Evolutionary conservation across 352 stramenopile genomes (phyloP), one percentile per base, ranked within the genome.

Genomic region (Globisporangium heterothallicum): DNA sequence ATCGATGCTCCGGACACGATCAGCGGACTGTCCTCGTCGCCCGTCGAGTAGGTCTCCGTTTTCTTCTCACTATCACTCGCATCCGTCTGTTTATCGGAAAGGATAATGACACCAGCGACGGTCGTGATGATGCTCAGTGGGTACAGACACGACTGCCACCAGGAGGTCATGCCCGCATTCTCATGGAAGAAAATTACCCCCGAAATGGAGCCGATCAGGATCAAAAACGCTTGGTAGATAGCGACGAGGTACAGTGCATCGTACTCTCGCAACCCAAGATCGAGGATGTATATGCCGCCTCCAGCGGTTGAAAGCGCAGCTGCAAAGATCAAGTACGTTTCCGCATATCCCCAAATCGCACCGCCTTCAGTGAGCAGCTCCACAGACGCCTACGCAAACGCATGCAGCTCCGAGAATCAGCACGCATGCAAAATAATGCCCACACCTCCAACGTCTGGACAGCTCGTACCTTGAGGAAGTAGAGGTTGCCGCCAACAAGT

Each of bases 141-240:
- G 54, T 93, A 93, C 43, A 93, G 42, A 38, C 76, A 56, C 36
- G 72, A 60, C 59, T 93, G 82, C 82, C 82, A 93, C 79, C 78
- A 93, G 41, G 74, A 67, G 44, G 76, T 79, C 77, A 94, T 94
- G 43, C 75, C 83, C 2, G 74, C 61, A 53, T 81, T 89, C 70
- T 94, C 83, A 53, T 90, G 78, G 68, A 94, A 94, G 60, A 94
- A 94, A 48, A 94, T 86, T 38, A 94, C 81, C 6, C 83, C 83
- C 3, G 78, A 91, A 58, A 94, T 68, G 46, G 83, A 92, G 44
- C 83, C 77, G 63, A 89, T 89, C 48, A 92, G 56, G 44, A 94
- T 94, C 34, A 94, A 61, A 56, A 91, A 89, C 27, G 78, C 78
- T 32, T 94, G 69, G 57, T 94, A 94, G 46, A 92, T 91, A 5